Conservation (phyloP, 495 filamentous ascomycete species). For the Lasiosphaeria ovina region DNA sequence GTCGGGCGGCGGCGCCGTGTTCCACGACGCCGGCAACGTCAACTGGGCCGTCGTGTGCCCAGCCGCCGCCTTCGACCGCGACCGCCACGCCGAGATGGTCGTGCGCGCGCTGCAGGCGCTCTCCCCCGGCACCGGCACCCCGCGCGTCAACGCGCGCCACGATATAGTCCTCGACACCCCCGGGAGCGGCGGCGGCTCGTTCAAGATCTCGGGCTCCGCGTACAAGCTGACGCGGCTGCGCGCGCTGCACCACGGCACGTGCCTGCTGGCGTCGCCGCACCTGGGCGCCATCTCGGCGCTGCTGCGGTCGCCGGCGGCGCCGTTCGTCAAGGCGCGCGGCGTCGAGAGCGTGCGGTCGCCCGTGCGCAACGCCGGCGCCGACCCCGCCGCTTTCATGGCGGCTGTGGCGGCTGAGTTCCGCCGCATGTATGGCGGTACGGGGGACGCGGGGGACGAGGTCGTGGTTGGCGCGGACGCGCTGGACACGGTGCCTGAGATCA, state of each 20-base stretch:
- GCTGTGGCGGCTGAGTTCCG: conserved; percentile 53
- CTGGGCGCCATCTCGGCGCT: conserved; percentile 62
- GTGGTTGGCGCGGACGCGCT: conserved; percentile 39
- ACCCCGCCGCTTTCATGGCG: conserved; percentile 46
- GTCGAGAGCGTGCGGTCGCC: conserved; percentile 91
- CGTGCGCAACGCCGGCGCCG: conserved; percentile 69
- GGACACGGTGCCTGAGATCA: conserved; percentile 38
- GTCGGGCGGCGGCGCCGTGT: conserved; percentile 88
- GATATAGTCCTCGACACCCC: conserved; percentile 76
- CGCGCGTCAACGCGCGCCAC: conserved; percentile 81
- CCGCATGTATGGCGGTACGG: conserved; percentile 48
- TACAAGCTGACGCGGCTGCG: conserved; percentile 82
- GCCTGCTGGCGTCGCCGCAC: conserved; percentile 69
- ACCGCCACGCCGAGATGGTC: conserved; percentile 90
- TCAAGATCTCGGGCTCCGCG: conserved; percentile 88
- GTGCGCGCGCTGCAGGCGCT: conserved; percentile 66
- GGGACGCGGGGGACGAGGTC: conserved; percentile 9
- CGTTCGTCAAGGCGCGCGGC: conserved; percentile 74
- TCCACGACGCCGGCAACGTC: conserved; percentile 86
- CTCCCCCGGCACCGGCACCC: conserved; percentile 38
- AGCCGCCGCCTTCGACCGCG: conserved; percentile 66
- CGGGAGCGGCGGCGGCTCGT: conserved; percentile 20
- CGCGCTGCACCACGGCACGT: conserved; percentile 89
- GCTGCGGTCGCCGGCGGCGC: conserved; percentile 68
- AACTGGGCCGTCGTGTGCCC: conserved; percentile 93